These are phyloP conservation scores for Saturnispora gosingensis DNA, from an alignment of 805 yeast species.

Conservation along the genomic window DNA sequence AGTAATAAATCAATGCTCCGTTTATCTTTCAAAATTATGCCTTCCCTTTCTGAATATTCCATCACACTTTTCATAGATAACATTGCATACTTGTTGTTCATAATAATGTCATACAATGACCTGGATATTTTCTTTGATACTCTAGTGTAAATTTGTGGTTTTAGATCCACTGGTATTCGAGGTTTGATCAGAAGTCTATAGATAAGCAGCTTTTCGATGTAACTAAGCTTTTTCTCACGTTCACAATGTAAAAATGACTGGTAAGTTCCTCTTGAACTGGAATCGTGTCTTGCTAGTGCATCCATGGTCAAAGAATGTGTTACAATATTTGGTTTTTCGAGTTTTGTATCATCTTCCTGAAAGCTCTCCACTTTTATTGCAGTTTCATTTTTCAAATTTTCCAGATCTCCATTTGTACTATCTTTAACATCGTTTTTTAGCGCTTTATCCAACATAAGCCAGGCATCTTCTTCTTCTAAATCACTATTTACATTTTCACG, in stretches of 20 bases:
- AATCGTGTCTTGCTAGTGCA: slow-evolving; percentile 12
- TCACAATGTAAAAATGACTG: background rate
- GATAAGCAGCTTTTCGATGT: slow-evolving; percentile 43
- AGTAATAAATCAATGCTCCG: slow-evolving; percentile 8
- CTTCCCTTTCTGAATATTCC: slow-evolving; percentile 25
- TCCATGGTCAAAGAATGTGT: slow-evolving; percentile 6
- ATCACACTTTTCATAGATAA: slow-evolving; percentile 21
- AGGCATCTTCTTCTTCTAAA: slow-evolving; percentile 4
- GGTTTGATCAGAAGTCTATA: slow-evolving; percentile 49
- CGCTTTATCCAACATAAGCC: slow-evolving; percentile 10
- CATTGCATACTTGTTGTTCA: slow-evolving; percentile 11
- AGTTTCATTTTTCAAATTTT: background rate
- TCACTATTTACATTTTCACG: background rate
- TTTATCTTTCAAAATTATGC: slow-evolving; percentile 9
- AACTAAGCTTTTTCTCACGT: background rate
- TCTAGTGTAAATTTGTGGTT: slow-evolving; percentile 35
- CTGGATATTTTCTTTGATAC: slow-evolving; percentile 59
- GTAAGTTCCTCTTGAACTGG: background rate
- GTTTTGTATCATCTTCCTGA: background rate
- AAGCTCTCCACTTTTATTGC: background rate
- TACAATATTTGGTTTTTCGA: slow-evolving; percentile 9
- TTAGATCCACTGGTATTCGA: slow-evolving; percentile 30
- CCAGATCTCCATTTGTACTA: background rate
- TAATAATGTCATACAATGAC: slow-evolving; percentile 35
- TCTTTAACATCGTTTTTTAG: background rate